Evolutionary conservation across 2,329 filamentous ascomycete species (phyloP).

Genomic region (Alternaria triticimaculans): DNA sequence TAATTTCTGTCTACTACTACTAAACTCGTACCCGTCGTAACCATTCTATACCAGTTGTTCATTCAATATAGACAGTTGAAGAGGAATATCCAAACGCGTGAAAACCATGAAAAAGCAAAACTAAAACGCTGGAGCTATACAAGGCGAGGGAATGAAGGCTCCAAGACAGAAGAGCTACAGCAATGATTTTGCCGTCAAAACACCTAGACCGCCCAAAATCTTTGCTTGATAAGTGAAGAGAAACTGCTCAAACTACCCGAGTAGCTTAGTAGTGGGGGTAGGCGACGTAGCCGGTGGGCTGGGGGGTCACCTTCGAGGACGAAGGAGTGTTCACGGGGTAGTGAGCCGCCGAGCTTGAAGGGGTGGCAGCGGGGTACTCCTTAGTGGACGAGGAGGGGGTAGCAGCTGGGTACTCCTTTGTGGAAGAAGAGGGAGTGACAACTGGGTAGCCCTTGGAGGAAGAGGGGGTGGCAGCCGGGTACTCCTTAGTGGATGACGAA

Average conservation of each 20-base stretch:
- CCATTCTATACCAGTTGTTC: constrained; percentile 13
- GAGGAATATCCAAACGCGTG: constrained; percentile 8
- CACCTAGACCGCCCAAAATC: constrained; percentile 12
- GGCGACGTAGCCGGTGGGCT: constrained; percentile 19
- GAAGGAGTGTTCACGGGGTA: constrained; percentile 4
- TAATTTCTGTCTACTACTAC: constrained; percentile 71
- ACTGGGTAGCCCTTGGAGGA: constrained; percentile 1
- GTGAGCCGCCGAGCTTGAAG: background rate
- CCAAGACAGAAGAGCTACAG: constrained; percentile 4
- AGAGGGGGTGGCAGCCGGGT: background rate
- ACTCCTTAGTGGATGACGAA: background rate
- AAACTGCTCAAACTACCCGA: background rate
- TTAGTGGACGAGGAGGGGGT: background rate
- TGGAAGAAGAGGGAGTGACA: constrained; percentile 4
- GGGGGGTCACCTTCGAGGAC: constrained; percentile 14
- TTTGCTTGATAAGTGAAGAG: constrained; percentile 7
- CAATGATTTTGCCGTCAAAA: constrained; percentile 4
- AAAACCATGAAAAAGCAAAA: background rate
- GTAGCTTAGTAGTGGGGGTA: constrained; percentile 17
- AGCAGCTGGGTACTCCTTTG: constrained; percentile 16
- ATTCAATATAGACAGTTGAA: constrained; percentile 19
- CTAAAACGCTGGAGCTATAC: constrained; percentile 33
- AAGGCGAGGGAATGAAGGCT: constrained; percentile 23
- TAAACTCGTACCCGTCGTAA: constrained; percentile 43
- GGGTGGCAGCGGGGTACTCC: constrained; percentile 11